Evolutionary conservation across 768 basidiomycete species (phyloP), one percentile per base, ranked within the genome.

Genomic region (Lanmaoa pseudosensibilis): DNA sequence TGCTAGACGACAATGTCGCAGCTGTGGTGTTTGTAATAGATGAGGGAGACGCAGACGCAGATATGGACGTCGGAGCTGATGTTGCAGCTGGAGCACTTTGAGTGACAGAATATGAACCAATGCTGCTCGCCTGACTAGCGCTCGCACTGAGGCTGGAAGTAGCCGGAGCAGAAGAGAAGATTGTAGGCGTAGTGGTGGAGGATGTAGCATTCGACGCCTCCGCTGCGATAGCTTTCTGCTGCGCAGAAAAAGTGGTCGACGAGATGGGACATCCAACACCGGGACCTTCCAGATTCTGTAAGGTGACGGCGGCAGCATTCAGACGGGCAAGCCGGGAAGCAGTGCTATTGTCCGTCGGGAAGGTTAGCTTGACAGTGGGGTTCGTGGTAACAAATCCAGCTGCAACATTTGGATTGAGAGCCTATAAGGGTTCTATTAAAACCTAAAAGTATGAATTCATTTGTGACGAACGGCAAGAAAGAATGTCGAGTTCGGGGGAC

Each of bases 201-300:
- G 51, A 12, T 2, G 53, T 46, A 1, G 44, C 19, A 27, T 46
- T 61, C 11, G 56, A 43, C 5, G 49, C 18, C 46, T 56, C 63
- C 25, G 64, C 68, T 25, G 36, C 53, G 10, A 73, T 71, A 4
- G 68, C 68, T 52, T 65, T 65, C 1, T 56, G 55, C 46, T 72
- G 72, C 8, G 76, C 81, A 23, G 74, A 61, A 63, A 87, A 83
- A 5, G 85, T 88, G 0, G 88, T 86, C 10, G 85, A 78, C 1
- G 80, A 80, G 15, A 81, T 80, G 6, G 88, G 87, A 67, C 86
- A 90, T 15, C 87, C 89, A 6, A 77, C 69, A 38, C 88, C 89
- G 0, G 85, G 77, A 1, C 87, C 88, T 47, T 78, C 74, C 40
- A 90, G 68, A 69, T 90, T 91, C 73, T 91, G 89, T n/a, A 90